phyloP scores from a whole-genome alignment of 345 rosid species.

The Rhodomyrtus tomentosa region DNA sequence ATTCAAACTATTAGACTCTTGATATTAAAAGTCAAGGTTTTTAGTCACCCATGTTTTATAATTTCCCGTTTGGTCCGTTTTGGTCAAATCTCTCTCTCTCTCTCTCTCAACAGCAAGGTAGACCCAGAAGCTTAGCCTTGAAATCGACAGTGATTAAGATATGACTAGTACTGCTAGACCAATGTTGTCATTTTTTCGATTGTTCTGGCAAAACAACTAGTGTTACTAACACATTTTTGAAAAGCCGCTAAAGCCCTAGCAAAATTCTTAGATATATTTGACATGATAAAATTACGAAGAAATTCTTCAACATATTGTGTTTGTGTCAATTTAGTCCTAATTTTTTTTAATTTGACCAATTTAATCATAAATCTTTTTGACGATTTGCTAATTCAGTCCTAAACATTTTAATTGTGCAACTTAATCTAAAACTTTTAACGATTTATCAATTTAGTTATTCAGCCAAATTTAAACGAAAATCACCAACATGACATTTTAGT shows the following conservation, averaged over 20 bases:
- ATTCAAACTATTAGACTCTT: background rate
- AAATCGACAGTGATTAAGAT: background rate
- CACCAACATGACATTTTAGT: too few species aligned
- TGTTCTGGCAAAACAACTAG: background rate
- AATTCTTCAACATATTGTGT: too few species aligned
- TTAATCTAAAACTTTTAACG: too few species aligned
- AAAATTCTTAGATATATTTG: background rate
- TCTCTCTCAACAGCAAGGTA: background rate
- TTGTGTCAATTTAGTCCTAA: too few species aligned
- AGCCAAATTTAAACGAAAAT: too few species aligned
- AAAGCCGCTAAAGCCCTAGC: background rate
- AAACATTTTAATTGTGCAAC: too few species aligned
- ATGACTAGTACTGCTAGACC: background rate
- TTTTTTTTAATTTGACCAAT: too few species aligned
- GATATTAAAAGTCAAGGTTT: background rate
- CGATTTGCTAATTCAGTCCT: too few species aligned
- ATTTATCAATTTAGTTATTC: too few species aligned
- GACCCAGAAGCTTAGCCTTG: background rate
- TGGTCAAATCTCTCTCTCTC: background rate
- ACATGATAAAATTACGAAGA: too few species aligned
- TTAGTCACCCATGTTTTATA: background rate
- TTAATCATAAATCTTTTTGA: too few species aligned
- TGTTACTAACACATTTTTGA: background rate
- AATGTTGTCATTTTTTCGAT: background rate
- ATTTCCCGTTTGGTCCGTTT: background rate